These are phyloP conservation scores for Euphorbia tirucalli DNA, from an alignment of 345 rosid species.

Conservation along the genomic window DNA sequence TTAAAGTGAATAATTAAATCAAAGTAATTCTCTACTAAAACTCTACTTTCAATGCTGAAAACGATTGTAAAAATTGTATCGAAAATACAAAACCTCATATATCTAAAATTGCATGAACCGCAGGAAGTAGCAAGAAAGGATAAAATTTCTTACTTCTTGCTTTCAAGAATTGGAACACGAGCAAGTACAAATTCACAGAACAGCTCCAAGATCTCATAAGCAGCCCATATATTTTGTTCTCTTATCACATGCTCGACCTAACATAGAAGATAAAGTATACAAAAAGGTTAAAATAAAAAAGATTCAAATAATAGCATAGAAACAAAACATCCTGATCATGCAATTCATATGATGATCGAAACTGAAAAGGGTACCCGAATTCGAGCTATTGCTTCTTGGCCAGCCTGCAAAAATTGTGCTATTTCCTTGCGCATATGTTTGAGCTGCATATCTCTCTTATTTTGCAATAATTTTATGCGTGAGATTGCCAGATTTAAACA, in stretches of 20 bases:
- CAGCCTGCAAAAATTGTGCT: slow-evolving; percentile 87
- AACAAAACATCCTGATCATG: slow-evolving; percentile 4
- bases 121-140: too few relatives aligned
- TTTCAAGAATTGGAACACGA: slow-evolving; percentile 79
- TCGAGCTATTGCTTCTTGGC: slow-evolving; percentile 93
- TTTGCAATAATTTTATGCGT: slow-evolving; percentile 81
- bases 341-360: slow-evolving; percentile 6
- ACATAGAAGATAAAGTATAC: not conserved
- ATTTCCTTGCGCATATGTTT: slow-evolving; percentile 91
- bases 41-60: too few relatives aligned
- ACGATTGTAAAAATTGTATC: too few relatives aligned
- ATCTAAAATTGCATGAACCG: too few relatives aligned
- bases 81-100: too few relatives aligned
- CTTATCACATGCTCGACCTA: slow-evolving; percentile 96
- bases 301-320: not conserved
- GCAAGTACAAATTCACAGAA: slow-evolving; percentile 92
- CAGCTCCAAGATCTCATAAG: slow-evolving; percentile 81
- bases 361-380: slow-evolving; percentile 52
- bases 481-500: slow-evolving; percentile 71
- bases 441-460: slow-evolving; percentile 90
- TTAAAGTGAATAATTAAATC: too few relatives aligned
- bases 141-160: slow-evolving; percentile 54
- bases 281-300: too few relatives aligned
- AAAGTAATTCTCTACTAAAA: too few relatives aligned
- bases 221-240: slow-evolving; percentile 79